Evolutionary conservation across 2,329 filamentous ascomycete genomes (phyloP), one percentile per base, ranked within the genome.

Genomic region (Penicillium sclerotiorum): DNA sequence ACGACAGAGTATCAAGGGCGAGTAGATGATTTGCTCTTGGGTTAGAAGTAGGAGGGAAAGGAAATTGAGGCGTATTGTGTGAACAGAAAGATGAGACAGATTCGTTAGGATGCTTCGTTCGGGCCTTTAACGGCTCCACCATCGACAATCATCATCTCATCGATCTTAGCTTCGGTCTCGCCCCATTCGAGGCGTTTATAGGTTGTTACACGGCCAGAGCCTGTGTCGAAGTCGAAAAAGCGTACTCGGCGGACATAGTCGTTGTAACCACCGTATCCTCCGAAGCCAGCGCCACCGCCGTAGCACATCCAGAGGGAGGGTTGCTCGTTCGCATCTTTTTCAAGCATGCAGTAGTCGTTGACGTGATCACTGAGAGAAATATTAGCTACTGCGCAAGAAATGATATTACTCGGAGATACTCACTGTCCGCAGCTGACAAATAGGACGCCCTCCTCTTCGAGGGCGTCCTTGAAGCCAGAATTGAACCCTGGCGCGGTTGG

Each of bases 261-360:
- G 35, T 86, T 86, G 67, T 96, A 97, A 5, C 93, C 92, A 17
- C 88, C 94, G 67, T 99, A 99, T 0, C 94, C 94, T 47, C 94
- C 94, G 62, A 99, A 96, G 1, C 94, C 94, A 22, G 86, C 84
- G 21, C 89, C 94, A 25, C 94, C 94, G 8, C 86, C 93, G 71
- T 97, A 97, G 77, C 94, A 99, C 92, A 99, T 96, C 94, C 94
- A 99, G 2, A 97, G 75, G 23, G 87, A 82, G 0, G 88, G 86
- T 41, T 80, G 79, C n/a, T 77, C 72, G 18, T 74, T 74, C 23
- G 77, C 70, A 33, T 80, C 73, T 44, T 81, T 65, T 27, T 76
- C 85, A 8, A 96, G 80, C 56, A 89, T 86, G 70, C 94, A 99
- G 70, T 96, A 97, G 66, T 99, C 94, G 67, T 99, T 99, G 58